Base-by-base conservation (phyloP, 108 stramenopile genomes). In the Nitzschia putrida region DNA sequence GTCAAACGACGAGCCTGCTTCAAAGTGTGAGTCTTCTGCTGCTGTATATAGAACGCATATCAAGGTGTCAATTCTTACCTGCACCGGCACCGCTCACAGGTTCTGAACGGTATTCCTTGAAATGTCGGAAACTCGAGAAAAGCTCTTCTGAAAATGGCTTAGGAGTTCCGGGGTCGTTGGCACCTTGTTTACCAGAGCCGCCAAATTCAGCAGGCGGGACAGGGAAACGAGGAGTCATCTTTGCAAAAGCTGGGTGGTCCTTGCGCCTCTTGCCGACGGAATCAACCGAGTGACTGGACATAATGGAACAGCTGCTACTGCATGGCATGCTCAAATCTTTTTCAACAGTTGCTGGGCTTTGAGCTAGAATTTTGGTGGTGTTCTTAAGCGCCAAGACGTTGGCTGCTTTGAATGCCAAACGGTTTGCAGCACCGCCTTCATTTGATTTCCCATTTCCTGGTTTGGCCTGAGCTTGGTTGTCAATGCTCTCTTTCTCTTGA, bases 181-280 rank as follows among this genome's bases (percentile, higher is more conserved):
- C 8, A 37, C 20, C 16, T 59, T 43, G 50, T 23, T 38, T 49
- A 13, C 38, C 64, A 38, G 44, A 44, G 6, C 63, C 29, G 1
- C 34, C 26, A 60, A 16, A 18, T 18, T 49, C 18, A 18, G 47
- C n/a, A 18, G n/a, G 47, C 5, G 58, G 25, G 14, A 40, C 13
- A n/a, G 58, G 20, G 38, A 13, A n/a, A 21, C 22, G 16, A 21
- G 42, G 44, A 1, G 61, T 7, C 16, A 12, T 14, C 23, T 39
- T 44, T 3, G 74, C 74, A 57, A 76, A 76, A 14, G 74, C 74
- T 4, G 74, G 74, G 47, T 76, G 74, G 29, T 76, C 21, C 54
- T 52, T 68, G 37, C 74, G 56, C 13, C 74, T 63, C 47, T 49
- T 68, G 20, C 52, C n/a, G 8, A 24, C 53, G 7, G 68, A 68